A percentile compares a stretch with the other conserved stretches of the same genome.
Evolutionary conservation across 768 basidiomycete genomes (phyloP).

Genomic region (Inosperma sp.): DNA sequence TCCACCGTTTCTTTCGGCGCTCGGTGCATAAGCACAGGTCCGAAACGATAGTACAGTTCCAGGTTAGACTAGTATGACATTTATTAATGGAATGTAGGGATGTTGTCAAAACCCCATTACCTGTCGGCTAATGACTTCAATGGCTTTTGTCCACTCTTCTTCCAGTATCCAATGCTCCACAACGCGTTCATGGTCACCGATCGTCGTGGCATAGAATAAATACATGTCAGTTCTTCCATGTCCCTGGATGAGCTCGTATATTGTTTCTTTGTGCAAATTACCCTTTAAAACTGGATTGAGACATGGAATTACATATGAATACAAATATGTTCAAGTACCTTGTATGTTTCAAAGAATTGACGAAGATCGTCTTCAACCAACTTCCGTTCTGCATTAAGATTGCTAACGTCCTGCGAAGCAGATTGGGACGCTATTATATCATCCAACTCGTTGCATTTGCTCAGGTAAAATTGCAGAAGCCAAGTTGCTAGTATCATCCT

Average conservation of each 20-base stretch:
- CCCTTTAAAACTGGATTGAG: conserved; percentile 40
- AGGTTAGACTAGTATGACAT: conserved; percentile 55
- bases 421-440: conserved; percentile 88
- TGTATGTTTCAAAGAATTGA: conserved; percentile 92
- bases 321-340: conserved; percentile 49
- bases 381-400: conserved; percentile 69
- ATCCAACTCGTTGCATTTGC: conserved; percentile 94
- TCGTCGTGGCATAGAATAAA: conserved; percentile 76
- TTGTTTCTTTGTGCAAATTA: conserved; percentile 78
- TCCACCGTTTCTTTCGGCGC: conserved; percentile 89
- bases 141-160: conserved; percentile 87
- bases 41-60: conserved; percentile 91
- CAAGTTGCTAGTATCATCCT: conserved; percentile 98
- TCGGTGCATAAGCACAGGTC: conserved; percentile 80
- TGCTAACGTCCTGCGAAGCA: conserved; percentile 76
- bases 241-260: conserved; percentile 89
- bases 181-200: conserved; percentile 81
- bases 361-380: conserved; percentile 91
- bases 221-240: conserved; percentile 94
- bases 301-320: neutral
- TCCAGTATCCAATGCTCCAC: conserved; percentile 90
- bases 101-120: conserved; percentile 33
- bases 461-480: conserved; percentile 96
- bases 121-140: conserved; percentile 88
- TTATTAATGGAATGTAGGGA: conserved; percentile 8